Percentiles rank a stretch among this genome's conserved stretches.
phyloP scores from a whole-genome alignment of 805 yeast species.

The Diddensiella transvaalensis region DNA sequence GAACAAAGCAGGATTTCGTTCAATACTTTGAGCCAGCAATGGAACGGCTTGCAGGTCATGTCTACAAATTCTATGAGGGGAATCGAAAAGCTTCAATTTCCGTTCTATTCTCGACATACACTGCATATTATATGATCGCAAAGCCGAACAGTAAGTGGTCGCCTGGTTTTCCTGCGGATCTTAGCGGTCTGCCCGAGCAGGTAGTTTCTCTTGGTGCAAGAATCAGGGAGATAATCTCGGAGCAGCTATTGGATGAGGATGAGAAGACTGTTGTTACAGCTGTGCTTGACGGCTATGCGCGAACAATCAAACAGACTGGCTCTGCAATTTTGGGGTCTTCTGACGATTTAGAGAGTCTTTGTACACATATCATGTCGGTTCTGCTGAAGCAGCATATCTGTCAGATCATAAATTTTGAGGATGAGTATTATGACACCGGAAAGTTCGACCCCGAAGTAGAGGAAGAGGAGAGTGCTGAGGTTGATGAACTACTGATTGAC shows the following conservation, averaged over 20 bases:
- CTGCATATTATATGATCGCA: constrained; percentile 49
- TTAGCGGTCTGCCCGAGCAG: background rate
- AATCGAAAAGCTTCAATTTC: constrained; percentile 82
- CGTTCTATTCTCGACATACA: constrained; percentile 78
- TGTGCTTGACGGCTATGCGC: constrained; percentile 69
- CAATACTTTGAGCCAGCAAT: constrained; percentile 68
- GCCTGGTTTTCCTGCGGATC: constrained; percentile 31
- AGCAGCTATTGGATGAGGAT: constrained; percentile 54
- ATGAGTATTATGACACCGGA: constrained; percentile 51
- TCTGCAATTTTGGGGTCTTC: constrained; percentile 55
- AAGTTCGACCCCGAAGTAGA: constrained; percentile 52
- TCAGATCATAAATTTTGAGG: constrained; percentile 75
- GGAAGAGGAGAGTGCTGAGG: constrained; percentile 37
- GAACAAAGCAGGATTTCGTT: constrained; percentile 77
- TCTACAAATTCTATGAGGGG: constrained; percentile 79
- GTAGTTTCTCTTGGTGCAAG: background rate
- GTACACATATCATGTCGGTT: constrained; percentile 66
- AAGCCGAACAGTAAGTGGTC: constrained; percentile 28
- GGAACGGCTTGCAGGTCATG: constrained; percentile 61
- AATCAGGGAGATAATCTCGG: background rate
- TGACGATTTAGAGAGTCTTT: constrained; percentile 58
- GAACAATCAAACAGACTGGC: constrained; percentile 67
- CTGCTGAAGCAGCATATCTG: constrained; percentile 81
- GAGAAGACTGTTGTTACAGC: constrained; percentile 79
- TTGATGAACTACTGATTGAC: constrained; percentile 71